Evolutionary conservation across 108 stramenopile species (phyloP).

Genomic region (Nannochloropsis salina): DNA sequence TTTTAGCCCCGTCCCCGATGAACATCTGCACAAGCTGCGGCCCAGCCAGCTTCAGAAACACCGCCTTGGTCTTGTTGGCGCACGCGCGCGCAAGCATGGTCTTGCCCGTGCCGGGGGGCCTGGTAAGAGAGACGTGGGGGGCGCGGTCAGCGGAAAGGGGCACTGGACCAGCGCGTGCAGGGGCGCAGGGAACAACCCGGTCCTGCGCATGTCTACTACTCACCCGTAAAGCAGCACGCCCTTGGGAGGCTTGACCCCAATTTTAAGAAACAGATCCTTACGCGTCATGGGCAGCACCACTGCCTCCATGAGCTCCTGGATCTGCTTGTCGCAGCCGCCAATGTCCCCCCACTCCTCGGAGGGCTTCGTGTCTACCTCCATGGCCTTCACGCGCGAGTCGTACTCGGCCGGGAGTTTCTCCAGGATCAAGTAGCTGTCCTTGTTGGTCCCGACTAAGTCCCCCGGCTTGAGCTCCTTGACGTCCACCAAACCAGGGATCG

Average conservation of each 20-base stretch:
- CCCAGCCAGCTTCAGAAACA: conserved; percentile 97
- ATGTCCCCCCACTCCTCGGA: conserved; percentile 92
- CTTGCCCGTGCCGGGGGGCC: conserved; percentile 97
- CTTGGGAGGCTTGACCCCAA: conserved; percentile 94
- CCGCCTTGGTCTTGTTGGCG: conserved; percentile 97
- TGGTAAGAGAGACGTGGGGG: not conserved
- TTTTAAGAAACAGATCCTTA: conserved; percentile 92
- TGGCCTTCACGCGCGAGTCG: conserved; percentile 94
- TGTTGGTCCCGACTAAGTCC: conserved; percentile 98
- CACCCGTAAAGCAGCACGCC: conserved; percentile 62
- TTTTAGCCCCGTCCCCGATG: conserved; percentile 98
- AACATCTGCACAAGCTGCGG: conserved; percentile 97
- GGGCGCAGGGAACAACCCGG: not conserved
- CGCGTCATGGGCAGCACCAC: conserved; percentile 99
- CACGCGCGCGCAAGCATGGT: conserved; percentile 96
- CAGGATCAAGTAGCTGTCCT: conserved; percentile 96
- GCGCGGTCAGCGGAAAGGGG: not conserved
- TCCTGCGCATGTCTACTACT: not conserved
- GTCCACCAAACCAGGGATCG: conserved; percentile 96
- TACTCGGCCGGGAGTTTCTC: conserved; percentile 99
- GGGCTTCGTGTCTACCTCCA: conserved; percentile 97
- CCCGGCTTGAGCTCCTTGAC: conserved; percentile 86
- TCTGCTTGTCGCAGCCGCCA: conserved; percentile 94
- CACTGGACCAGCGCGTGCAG: not conserved
- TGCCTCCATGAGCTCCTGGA: conserved; percentile 98